phyloP scores from a whole-genome alignment of 148 eudicot species.

The Diospyros lotus region DNA sequence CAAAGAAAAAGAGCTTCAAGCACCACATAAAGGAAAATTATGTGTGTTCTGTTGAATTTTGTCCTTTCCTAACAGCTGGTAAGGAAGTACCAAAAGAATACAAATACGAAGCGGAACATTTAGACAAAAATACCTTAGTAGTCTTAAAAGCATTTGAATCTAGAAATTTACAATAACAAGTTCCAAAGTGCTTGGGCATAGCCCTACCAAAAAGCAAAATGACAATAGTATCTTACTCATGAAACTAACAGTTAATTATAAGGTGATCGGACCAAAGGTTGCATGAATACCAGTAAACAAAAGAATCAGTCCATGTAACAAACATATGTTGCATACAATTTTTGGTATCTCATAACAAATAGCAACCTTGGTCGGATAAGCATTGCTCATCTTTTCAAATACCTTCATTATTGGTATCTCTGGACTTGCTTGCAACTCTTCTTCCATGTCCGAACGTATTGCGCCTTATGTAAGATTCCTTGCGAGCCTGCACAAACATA shows the following conservation, averaged over 20 bases:
- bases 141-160: background rate
- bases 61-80: too few relatives aligned
- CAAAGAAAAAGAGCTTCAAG: background rate
- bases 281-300: background rate
- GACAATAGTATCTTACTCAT: background rate
- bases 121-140: background rate
- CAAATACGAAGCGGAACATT: background rate
- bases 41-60: too few relatives aligned
- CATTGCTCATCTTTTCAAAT: constrained; percentile 28
- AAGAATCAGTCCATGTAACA: background rate
- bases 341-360: too few relatives aligned
- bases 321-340: too few relatives aligned
- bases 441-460: constrained; percentile 43
- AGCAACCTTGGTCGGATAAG: constrained; percentile 49
- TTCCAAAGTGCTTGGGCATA: background rate
- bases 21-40: background rate
- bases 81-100: too few relatives aligned
- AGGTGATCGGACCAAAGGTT: background rate
- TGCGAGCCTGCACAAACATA: background rate
- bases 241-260: background rate
- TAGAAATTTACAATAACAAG: background rate
- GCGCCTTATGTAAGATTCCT: background rate
- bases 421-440: constrained; percentile 41
- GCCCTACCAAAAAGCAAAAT: background rate
- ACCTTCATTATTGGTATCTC: constrained; percentile 48